Evolutionary conservation across 768 basidiomycete genomes (phyloP).

Genomic region (Hemileccinum impolitum): DNA sequence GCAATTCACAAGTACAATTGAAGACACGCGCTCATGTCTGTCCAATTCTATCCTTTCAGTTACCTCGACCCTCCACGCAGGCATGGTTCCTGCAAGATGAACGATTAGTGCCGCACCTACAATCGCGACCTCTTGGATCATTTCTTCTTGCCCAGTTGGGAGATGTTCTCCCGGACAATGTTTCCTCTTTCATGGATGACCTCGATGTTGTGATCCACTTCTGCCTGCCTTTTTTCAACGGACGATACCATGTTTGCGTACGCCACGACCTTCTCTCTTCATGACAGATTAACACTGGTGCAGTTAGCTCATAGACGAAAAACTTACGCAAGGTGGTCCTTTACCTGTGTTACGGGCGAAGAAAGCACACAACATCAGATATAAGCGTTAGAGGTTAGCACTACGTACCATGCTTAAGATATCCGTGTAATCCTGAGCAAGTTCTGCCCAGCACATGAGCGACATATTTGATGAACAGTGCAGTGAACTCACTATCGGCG

Average conservation of each 20-base stretch:
- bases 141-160: constrained; percentile 15
- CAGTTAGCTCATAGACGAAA: neutral
- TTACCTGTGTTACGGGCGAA: constrained; percentile 15
- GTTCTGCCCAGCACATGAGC: constrained; percentile 12
- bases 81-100: neutral
- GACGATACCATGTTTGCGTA: constrained; percentile 19
- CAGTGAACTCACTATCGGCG: constrained; percentile 22
- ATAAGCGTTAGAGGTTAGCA: neutral
- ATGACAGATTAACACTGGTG: constrained; percentile 3
- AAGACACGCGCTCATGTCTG: neutral
- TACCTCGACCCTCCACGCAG: neutral
- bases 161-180: constrained; percentile 22
- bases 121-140: neutral
- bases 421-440: constrained; percentile 15
- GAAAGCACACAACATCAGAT: neutral
- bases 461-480: neutral
- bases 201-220: constrained; percentile 19
- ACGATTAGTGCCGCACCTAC: neutral
- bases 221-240: constrained; percentile 20
- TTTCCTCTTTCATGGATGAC: constrained; percentile 14
- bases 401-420: constrained; percentile 22
- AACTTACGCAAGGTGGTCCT: constrained; percentile 28
- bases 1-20: neutral
- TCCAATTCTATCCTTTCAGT: neutral
- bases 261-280: constrained; percentile 21